Evolutionary conservation across 805 yeast species (phyloP), one percentile per base, ranked within the genome.

Genomic region (Wickerhamomyces bovis): DNA sequence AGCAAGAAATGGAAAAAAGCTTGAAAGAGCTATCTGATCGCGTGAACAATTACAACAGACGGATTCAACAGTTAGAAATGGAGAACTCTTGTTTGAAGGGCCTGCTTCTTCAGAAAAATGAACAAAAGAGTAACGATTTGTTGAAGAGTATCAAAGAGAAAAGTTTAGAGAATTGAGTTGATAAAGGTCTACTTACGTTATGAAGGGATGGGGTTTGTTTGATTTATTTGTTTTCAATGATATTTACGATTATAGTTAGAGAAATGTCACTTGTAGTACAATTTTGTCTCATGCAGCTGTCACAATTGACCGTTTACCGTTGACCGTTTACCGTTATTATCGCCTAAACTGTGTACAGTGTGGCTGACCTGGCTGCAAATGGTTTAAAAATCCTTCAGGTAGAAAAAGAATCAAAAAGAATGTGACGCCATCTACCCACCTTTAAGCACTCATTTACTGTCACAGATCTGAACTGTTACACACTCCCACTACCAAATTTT

Each of bases 81-180:
- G 88, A 81, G 59, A 81, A 81, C 58, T 69, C 72, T 50, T 72
- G 81, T 44, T 64, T 81, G 51, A 77, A 78, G 52, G 73, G 75
- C 50, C 65, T 81, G 48, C 70, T 78, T 18, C 65, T 76, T 22
- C 79, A 77, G 54, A 76, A 75, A 61, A 77, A 77, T 35, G 73
- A 69, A 45, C 59, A 61, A 38, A 69, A 65, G 49, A 67, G 72
- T 35, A 55, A 60, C n/a, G 68, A 69, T 38, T 54, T 72, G 44
- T 53, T 72, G 41, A 64, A 58, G 42, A 53, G 53, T 39, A 72
- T 72, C 39, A 72, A 63, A 51, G 62, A 64, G 46, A 69, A 50
- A 43, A 33, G 36, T 33, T 16, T 33, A 33, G 36, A 33, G 12
- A 33, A 18, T 33, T 33, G 16, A 16, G 35, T 7, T n/a, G 4